These are phyloP conservation scores for Fusarium sp. DNA, from an alignment of 2,329 filamentous ascomycete species.

Conservation along the genomic window DNA sequence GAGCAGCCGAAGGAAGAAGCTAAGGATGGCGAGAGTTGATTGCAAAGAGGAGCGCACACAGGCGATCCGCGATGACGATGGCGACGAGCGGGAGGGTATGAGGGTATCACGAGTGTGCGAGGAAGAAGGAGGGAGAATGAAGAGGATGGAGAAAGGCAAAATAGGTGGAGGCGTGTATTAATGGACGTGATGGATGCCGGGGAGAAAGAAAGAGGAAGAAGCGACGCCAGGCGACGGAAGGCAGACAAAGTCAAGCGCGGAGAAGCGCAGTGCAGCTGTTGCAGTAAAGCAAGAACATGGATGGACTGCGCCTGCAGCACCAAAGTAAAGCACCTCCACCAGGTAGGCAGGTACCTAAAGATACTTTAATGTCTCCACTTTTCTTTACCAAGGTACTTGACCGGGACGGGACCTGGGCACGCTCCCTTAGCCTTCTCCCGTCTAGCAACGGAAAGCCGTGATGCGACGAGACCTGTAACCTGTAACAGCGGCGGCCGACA, in stretches of 20 bases:
- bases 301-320: not conserved
- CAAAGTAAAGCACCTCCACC: constrained; percentile 5
- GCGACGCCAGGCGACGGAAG: constrained; percentile 22
- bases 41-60: constrained; percentile 8
- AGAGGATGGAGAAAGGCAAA: constrained; percentile 15
- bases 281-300: constrained; percentile 25
- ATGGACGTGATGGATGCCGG: constrained; percentile 22
- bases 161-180: constrained; percentile 32
- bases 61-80: constrained; percentile 22
- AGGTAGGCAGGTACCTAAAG: not conserved
- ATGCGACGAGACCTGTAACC: constrained; percentile 12
- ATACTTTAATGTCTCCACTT: not conserved
- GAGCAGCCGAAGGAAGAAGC: constrained; percentile 18
- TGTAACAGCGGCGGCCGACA: constrained; percentile 3
- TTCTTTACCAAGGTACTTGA: not conserved
- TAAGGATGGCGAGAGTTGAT: constrained; percentile 11
- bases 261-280: constrained; percentile 32
- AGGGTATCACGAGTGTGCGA: constrained; percentile 37
- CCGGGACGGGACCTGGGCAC: not conserved
- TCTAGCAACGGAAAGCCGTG: constrained; percentile 7
- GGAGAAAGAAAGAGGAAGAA: constrained; percentile 16
- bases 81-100: constrained; percentile 18
- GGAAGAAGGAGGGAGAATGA: constrained; percentile 20
- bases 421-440: not conserved
- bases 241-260: constrained; percentile 20